Evolutionary conservation across 1,284 basidiomycete genomes (phyloP), one percentile per base, ranked within the genome.

Genomic region (Cystobasidium sp.): DNA sequence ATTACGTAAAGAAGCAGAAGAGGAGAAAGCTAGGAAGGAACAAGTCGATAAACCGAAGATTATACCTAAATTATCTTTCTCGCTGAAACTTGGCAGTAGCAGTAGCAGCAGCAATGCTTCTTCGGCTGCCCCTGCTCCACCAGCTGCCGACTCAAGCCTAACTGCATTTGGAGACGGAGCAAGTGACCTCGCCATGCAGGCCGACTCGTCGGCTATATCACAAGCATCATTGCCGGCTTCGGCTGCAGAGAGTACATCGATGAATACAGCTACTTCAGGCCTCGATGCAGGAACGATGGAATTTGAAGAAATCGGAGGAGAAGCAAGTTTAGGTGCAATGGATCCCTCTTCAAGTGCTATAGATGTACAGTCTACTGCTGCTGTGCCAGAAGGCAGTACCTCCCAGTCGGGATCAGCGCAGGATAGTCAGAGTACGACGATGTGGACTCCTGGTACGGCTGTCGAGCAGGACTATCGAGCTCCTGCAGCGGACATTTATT

Each of bases 391-490:
- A 31, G 31, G 31, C 5, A 31, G 31, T 31, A 31, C 31, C 31
- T 31, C 31, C 31, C 31, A 31, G 31, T 31, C 31, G 31, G 31
- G 31, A 31, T 31, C 31, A 31, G 31, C 53, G 39, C 39, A 37
- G 20, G 37, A 61, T 18, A 59, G 56, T 46, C 39, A 1, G 20
- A 61, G 43, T 61, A 44, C 39, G 39, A 44, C 39, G 4, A 61
- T 61, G 39, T 61, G 59, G 59, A 43, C 37, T 18, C 59, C 59
- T 43, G 59, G 59, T 14, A 14, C 20, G 8, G 10, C 39, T 44
- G 39, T 61, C 39, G 59, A 61, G 41, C 59, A 61, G 20, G 59
- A 61, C 20, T 61, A 61, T 61, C 9, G 59, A 43, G 39, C 39
- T 6, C 59, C 59, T 24, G 59, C 59, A 8, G 59, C 59, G 20